These are phyloP conservation scores for Mucor indicus DNA, from an alignment of 371 early-diverging fungal species.

Conservation along the genomic window DNA sequence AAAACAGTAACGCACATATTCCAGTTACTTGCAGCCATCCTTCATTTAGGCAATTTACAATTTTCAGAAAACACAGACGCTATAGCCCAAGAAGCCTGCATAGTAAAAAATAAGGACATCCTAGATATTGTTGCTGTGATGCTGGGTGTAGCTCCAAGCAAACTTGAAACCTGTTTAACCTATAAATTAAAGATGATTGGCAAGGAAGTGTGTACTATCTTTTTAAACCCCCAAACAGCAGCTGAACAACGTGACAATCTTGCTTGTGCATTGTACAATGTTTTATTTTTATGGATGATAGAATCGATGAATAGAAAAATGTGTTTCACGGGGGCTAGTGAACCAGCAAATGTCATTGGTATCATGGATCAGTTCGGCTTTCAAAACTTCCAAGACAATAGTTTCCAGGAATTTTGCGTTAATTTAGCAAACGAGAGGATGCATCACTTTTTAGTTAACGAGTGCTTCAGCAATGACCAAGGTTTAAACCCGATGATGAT, in stretches of 20 bases:
- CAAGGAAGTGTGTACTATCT: constrained; percentile 61
- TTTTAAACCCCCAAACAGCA: constrained; percentile 57
- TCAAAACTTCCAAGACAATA: constrained; percentile 39
- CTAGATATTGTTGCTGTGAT: constrained; percentile 73
- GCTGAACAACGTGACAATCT: constrained; percentile 41
- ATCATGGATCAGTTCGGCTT: constrained; percentile 72
- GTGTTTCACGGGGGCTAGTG: constrained; percentile 43
- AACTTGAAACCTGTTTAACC: constrained; percentile 58
- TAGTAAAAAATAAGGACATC: constrained; percentile 60
- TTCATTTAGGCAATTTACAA: constrained; percentile 79
- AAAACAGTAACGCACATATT: constrained; percentile 68
- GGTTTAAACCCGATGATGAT: constrained; percentile 52
- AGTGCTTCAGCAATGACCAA: constrained; percentile 48
- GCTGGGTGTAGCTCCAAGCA: constrained; percentile 75
- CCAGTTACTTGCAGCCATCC: constrained; percentile 72
- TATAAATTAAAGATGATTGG: constrained; percentile 45
- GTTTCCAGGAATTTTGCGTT: constrained; percentile 75
- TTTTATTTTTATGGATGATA: constrained; percentile 45
- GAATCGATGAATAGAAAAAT: constrained; percentile 42
- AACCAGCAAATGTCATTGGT: constrained; percentile 71
- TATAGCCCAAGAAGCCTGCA: constrained; percentile 55
- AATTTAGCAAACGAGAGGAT: constrained; percentile 89
- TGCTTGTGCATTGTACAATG: constrained; percentile 36
- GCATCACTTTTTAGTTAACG: constrained; percentile 65
- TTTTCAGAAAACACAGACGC: constrained; percentile 51